A percentile compares a stretch with the other conserved stretches of the same genome.
phyloP scores from a whole-genome alignment of 768 basidiomycete genomes.

The Pleurotus pulmonarius region DNA sequence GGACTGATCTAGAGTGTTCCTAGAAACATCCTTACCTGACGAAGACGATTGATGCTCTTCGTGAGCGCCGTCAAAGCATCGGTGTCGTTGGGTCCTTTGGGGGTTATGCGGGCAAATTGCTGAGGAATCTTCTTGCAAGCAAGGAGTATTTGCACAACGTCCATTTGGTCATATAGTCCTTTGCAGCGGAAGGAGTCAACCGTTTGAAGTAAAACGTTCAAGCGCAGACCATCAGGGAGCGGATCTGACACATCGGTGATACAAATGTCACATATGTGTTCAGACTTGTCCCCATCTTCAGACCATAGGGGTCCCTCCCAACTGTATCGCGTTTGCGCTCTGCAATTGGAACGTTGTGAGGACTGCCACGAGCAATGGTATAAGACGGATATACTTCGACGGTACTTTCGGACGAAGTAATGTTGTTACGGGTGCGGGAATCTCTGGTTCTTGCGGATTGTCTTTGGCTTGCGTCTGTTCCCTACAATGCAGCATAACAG shows the following conservation, averaged over 20 bases:
- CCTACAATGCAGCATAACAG: too few species aligned
- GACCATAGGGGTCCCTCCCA: constrained; percentile 60
- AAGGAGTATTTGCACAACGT: constrained; percentile 42
- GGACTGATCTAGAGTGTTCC: too few species aligned
- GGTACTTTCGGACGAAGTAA: constrained; percentile 5
- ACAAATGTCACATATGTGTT: constrained; percentile 45
- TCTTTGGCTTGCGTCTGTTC: too few species aligned
- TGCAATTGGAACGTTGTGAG: constrained; percentile 16
- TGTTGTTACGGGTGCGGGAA: constrained; percentile 5
- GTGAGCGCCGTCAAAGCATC: constrained; percentile 36
- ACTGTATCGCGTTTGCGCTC: constrained; percentile 59
- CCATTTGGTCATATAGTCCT: constrained; percentile 44
- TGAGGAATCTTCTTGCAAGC: constrained; percentile 51
- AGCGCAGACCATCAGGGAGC: constrained; percentile 36
- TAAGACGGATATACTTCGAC: constrained; percentile 15
- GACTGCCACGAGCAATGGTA: not conserved
- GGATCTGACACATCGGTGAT: constrained; percentile 43
- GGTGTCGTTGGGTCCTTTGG: constrained; percentile 34
- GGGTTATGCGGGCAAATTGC: constrained; percentile 50
- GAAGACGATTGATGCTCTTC: constrained; percentile 40
- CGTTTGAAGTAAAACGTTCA: constrained; percentile 42
- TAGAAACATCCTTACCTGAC: constrained; percentile 35
- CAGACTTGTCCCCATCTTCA: constrained; percentile 29
- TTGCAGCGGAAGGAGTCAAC: constrained; percentile 38
- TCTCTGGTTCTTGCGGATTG: constrained; percentile 5